Conservation (phyloP, 2,329 filamentous ascomycete genomes). For the Keithomyces neogunnii region DNA sequence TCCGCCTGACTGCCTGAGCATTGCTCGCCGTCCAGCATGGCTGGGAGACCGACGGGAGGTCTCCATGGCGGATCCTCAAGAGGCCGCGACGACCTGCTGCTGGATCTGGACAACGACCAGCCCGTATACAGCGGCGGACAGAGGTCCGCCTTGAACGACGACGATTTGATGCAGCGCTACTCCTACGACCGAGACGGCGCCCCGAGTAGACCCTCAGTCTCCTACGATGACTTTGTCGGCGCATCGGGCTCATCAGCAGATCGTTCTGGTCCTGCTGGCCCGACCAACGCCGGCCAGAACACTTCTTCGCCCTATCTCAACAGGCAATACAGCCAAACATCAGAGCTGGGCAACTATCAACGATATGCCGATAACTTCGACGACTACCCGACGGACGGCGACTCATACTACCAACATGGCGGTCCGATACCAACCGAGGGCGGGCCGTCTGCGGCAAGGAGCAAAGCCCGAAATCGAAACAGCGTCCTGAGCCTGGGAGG, state of each 20-base stretch:
- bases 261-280: conserved; percentile 25
- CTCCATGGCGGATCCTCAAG: conserved; percentile 41
- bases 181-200: conserved; percentile 55
- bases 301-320: conserved; percentile 35
- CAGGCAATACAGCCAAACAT: conserved; percentile 62
- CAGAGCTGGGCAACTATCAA: conserved; percentile 79
- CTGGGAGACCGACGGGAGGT: conserved; percentile 43
- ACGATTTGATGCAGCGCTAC: conserved; percentile 69
- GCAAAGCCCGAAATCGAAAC: conserved; percentile 67
- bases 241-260: conserved; percentile 36
- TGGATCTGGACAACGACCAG: conserved; percentile 65
- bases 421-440: conserved; percentile 51
- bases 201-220: conserved; percentile 70
- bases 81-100: conserved; percentile 53
- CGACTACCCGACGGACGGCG: conserved; percentile 69
- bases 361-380: conserved; percentile 85
- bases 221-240: conserved; percentile 92
- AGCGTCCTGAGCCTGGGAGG: conserved; percentile 83
- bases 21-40: conserved; percentile 45
- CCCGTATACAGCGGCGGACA: conserved; percentile 69
- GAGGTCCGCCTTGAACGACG: conserved; percentile 70
- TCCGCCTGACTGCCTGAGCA: conserved; percentile 20
- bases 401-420: conserved; percentile 75
- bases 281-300: conserved; percentile 10
- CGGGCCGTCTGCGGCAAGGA: conserved; percentile 29